Base-by-base conservation (phyloP, 2,329 filamentous ascomycete genomes). In the Exutisphaerella laricina region DNA sequence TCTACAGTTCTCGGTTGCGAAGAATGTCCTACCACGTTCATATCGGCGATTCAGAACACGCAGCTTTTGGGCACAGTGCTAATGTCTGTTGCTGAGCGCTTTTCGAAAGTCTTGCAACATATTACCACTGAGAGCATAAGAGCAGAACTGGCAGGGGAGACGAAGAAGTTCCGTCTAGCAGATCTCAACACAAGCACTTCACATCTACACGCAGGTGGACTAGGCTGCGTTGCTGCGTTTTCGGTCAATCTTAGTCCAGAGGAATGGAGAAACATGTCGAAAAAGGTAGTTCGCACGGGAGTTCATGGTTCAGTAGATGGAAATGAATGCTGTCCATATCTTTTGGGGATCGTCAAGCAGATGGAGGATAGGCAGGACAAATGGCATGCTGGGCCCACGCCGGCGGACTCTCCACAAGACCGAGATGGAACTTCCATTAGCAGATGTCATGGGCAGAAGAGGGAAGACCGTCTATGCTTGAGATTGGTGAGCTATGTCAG, bases 21-120 rank as follows among this genome's bases (percentile, higher is more conserved):
- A 3, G 50, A 59, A 32, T 75, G 72, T 44, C 70, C 69, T 1
- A 58, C 51, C 6, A 55, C 64, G n/a, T 58, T 60, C 40, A 66
- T 69, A 46, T 63, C 61, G 10, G 68, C 66, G 0, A 62, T 70
- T 4, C 70, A 73, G 43, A 75, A 74, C 49, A 59, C 65, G 1
- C 63, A 69, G 25, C 58, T 69, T 4, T 52, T 72, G 7, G 58
- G 61, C 6, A 63, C 68, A 1, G 30, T 74, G 3, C 57, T 72
- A 12, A 62, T 66, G 43, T 62, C 63, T 16, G 56, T 73, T 17
- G 59, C 64, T 1, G 65, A 70, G 33, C 62, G 66, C 30, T 71
- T 69, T 53, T 53, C 59, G 34, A 66, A 65, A 43, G 52, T 70
- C 0, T 59, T 74, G 2, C 37, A 51, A 1, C 55, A 60, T 16